phyloP scores from a whole-genome alignment of 257 asterid genomes.

The Scutellaria baicalensis region DNA sequence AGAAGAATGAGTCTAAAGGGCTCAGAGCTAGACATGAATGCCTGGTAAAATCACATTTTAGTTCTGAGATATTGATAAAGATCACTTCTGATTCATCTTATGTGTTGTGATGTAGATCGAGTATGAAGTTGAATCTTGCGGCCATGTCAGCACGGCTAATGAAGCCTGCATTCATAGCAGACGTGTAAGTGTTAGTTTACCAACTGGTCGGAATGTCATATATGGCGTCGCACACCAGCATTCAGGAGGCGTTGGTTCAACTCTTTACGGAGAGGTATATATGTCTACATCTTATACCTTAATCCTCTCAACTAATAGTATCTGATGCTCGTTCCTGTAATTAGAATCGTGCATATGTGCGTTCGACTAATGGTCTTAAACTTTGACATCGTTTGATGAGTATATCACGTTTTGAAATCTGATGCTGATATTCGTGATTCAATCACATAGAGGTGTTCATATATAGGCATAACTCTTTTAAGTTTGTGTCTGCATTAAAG shows the following conservation, averaged over 20 bases:
- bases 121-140: slow-evolving; percentile 56
- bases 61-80: too few species aligned
- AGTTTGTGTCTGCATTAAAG: too few species aligned
- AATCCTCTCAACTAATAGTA: too few species aligned
- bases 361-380: too few species aligned
- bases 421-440: too few species aligned
- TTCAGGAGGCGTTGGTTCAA: slow-evolving; percentile 60
- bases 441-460: too few species aligned
- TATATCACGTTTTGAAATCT: too few species aligned
- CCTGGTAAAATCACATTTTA: slow-evolving; percentile 13
- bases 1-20: slow-evolving; percentile 19
- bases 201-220: slow-evolving; percentile 62
- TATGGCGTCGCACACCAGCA: slow-evolving; percentile 85
- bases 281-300: neutral
- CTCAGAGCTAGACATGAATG: slow-evolving; percentile 15
- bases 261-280: slow-evolving; percentile 73
- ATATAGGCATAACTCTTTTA: too few species aligned
- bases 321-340: too few species aligned
- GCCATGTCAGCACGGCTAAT: slow-evolving; percentile 21
- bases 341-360: too few species aligned
- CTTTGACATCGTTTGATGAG: too few species aligned
- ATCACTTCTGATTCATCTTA: neutral
- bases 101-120: slow-evolving; percentile 50
- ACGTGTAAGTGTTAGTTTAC: slow-evolving; percentile 32
- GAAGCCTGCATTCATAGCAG: slow-evolving; percentile 39